phyloP scores from a whole-genome alignment of 257 asterid genomes.

The Solanum rostratum region DNA sequence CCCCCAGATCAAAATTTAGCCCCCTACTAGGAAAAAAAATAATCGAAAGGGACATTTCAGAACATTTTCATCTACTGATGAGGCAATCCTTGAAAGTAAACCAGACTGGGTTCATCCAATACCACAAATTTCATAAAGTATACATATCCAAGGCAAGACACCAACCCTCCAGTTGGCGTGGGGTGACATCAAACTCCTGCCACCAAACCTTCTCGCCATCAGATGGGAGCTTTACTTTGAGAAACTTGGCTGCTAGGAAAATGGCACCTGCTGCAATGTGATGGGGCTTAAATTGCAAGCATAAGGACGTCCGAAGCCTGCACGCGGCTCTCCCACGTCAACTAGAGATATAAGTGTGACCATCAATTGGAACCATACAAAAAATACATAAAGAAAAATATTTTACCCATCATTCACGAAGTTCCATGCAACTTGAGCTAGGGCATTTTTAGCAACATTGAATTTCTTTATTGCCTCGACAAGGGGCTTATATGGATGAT shows the following conservation, averaged over 20 bases:
- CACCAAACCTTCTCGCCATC: slow-evolving; percentile 98
- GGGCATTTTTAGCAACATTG: slow-evolving; percentile 85
- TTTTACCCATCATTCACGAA: slow-evolving; percentile 95
- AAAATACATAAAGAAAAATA: slow-evolving; percentile 19
- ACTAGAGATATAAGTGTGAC: slow-evolving; percentile 36
- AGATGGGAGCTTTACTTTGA: slow-evolving; percentile 94
- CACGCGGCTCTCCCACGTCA: slow-evolving; percentile 60
- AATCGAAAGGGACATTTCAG: not conserved
- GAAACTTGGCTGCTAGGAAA: slow-evolving; percentile 99
- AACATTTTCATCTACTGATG: not conserved
- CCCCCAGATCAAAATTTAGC: not conserved
- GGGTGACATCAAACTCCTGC: slow-evolving; percentile 99
- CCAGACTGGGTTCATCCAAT: slow-evolving; percentile 3
- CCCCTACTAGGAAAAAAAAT: not conserved
- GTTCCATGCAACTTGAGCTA: slow-evolving; percentile 99
- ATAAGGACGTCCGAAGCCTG: slow-evolving; percentile 97
- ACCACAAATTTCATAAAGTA: slow-evolving; percentile 8
- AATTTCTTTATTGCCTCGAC: slow-evolving; percentile 88
- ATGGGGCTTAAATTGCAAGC: slow-evolving; percentile 99
- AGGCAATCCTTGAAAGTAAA: not conserved
- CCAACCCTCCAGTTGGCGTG: slow-evolving; percentile 99
- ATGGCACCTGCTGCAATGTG: slow-evolving; percentile 99
- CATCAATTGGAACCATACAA: slow-evolving; percentile 24
- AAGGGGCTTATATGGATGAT: slow-evolving; percentile 91
- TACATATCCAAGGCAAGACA: slow-evolving; percentile 26